Conservation (phyloP, 2,329 filamentous ascomycete genomes). For the Colletotrichum shisoi region DNA sequence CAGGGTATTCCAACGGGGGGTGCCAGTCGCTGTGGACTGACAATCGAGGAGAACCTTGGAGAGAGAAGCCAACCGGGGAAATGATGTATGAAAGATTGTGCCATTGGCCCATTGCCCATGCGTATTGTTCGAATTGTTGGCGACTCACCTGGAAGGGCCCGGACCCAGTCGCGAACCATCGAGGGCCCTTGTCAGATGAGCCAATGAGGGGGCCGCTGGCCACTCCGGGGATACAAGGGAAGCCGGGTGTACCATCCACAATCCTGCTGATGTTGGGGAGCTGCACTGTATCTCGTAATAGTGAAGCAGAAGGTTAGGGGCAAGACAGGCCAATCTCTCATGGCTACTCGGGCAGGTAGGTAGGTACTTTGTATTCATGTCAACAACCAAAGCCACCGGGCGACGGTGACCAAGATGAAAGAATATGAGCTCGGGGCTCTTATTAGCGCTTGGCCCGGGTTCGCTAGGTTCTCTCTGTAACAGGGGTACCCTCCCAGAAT, state of each 20-base stretch:
- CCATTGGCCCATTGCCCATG: constrained; percentile 2
- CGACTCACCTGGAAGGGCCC: background rate
- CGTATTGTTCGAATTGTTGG: constrained; percentile 6
- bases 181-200: constrained; percentile 2
- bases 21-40: constrained; percentile 19
- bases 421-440: constrained; percentile 35
- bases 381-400: background rate
- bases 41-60: background rate
- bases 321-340: background rate
- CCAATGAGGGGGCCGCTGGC: constrained; percentile 20
- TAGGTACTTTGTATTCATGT: background rate
- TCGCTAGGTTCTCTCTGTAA: constrained; percentile 31
- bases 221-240: constrained; percentile 28
- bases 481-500: constrained; percentile 27
- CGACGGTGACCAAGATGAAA: constrained; percentile 1
- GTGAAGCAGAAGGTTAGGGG: background rate
- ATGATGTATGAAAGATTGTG: constrained; percentile 14
- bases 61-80: background rate
- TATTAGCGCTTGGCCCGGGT: constrained; percentile 26
- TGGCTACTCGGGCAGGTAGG: no score
- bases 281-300: background rate
- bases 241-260: constrained; percentile 3
- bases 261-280: constrained; percentile 8
- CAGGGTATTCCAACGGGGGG: constrained; percentile 14
- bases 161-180: background rate